Base-by-base conservation (phyloP, 495 filamentous ascomycete genomes). In the Alectoria sarmentosa region DNA sequence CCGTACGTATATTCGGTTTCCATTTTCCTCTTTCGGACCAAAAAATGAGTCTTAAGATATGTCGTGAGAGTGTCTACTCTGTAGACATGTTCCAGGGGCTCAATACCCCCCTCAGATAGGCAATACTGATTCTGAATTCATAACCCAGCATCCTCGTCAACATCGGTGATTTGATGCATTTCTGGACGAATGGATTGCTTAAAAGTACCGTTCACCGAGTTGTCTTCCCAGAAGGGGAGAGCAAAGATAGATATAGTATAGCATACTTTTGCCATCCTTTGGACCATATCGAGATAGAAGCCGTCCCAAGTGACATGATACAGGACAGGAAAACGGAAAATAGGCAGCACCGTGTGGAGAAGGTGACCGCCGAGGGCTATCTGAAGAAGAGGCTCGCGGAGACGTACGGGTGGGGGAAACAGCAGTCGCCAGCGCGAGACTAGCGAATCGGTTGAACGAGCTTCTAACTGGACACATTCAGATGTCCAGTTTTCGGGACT, bases 181-280 rank as follows among this genome's bases (percentile, higher is more conserved):
- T 95, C 70, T 98, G 94, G 94, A 97, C 94, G 2, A 85, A 87
- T 60, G 91, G 91, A 4, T 70, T 96, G 58, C 78, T 97, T 44
- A 86, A 88, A 66, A 89, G 85, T 56, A 96, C 94, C 0, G 86
- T 97, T 26, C 94, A 97, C 71, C 79, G 94, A 36, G 94, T 98
- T 26, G 83, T 95, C 17, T 95, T 95, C 60, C 86, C 91, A 0
- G 69, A 69, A 6, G 75, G 70, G 10, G 77, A 77, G 10, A 78
- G 80, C 5, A 83, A 83, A 65, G 91, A 96, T 74, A 76, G 93
- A 61, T 97, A 96, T 73, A 91, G 87, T 59, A 87, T 98, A 65
- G 94, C 85, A 17, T 98, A 89, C 70, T 97, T 97, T 71, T 96
- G 91, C 67, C 93, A 98, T 75, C 94, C 93, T 17, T 75, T 86